Conservation (phyloP, 2,329 filamentous ascomycete species). For the Curvularia eragrostidis region DNA sequence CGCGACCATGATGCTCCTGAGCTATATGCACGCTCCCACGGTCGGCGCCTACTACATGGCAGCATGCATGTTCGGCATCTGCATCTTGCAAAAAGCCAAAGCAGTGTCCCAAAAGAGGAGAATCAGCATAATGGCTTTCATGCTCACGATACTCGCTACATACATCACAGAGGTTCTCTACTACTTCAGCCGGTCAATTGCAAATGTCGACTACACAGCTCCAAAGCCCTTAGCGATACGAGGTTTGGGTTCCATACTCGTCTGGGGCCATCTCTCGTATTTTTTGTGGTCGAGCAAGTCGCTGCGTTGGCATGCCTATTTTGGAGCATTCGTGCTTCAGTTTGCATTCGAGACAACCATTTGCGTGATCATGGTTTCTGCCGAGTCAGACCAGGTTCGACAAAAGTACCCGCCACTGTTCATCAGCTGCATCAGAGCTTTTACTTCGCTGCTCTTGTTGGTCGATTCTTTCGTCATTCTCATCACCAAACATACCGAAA, state of each 20-base stretch:
- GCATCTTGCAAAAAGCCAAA: constrained; percentile 41
- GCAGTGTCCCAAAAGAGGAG: constrained; percentile 33
- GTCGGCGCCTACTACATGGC: constrained; percentile 43
- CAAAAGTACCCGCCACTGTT: constrained; percentile 32
- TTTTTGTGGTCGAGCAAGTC: constrained; percentile 32
- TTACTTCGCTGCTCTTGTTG: constrained; percentile 34
- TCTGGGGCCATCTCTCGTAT: constrained; percentile 40
- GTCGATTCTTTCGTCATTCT: constrained; percentile 41
- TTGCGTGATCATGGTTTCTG: constrained; percentile 34
- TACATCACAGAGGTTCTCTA: constrained; percentile 45
- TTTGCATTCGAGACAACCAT: constrained; percentile 42
- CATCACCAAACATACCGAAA: constrained; percentile 38
- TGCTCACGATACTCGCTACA: constrained; percentile 25
- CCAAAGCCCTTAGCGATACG: constrained; percentile 44
- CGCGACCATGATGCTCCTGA: constrained; percentile 37
- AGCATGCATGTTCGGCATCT: constrained; percentile 36
- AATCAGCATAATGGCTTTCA: constrained; percentile 26
- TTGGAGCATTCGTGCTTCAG: constrained; percentile 43
- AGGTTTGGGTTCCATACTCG: constrained; percentile 44
- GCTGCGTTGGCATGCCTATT: constrained; percentile 44
- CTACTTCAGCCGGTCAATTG: constrained; percentile 41
- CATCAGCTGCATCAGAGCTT: constrained; percentile 30
- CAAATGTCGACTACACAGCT: constrained; percentile 39
- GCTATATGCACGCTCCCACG: constrained; percentile 44
- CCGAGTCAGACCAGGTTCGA: constrained; percentile 22